Evolutionary conservation across 768 basidiomycete genomes (phyloP).

Genomic region (Hygrophorus pudorinus): DNA sequence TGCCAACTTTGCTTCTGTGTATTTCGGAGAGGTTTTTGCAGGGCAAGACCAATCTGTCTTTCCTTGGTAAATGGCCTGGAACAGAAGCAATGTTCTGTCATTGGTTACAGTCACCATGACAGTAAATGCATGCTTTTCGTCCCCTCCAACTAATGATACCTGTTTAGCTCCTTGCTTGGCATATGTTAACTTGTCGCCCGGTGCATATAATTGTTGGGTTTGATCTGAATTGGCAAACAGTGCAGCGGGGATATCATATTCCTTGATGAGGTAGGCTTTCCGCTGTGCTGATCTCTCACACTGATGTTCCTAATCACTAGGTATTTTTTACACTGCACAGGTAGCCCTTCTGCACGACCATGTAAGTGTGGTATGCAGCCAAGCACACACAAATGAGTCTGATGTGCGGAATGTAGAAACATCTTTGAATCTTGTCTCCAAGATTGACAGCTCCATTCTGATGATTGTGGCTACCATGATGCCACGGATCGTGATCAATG

Average conservation of each 20-base stretch:
- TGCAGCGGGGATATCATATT: slow-evolving; percentile 11
- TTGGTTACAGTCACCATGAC: slow-evolving; percentile 21
- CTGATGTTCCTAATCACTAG: background rate
- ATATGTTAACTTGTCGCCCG: too few species aligned
- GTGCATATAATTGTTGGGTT: slow-evolving; percentile 20
- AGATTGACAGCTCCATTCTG: too few species aligned
- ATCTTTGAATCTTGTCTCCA: too few species aligned
- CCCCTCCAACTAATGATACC: slow-evolving; percentile 21
- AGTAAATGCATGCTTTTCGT: slow-evolving; percentile 34
- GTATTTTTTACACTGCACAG: too few species aligned
- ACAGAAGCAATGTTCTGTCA: slow-evolving; percentile 22
- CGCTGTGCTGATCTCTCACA: background rate
- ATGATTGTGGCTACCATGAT: too few species aligned
- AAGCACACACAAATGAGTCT: too few species aligned
- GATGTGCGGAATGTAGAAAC: background rate
- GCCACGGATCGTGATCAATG: too few species aligned
- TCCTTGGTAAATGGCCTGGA: slow-evolving; percentile 29
- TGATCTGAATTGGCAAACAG: slow-evolving; percentile 28
- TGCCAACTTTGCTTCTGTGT: slow-evolving; percentile 13
- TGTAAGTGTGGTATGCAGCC: too few species aligned
- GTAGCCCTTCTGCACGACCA: too few species aligned
- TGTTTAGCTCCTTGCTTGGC: slow-evolving; percentile 22
- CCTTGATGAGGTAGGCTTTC: background rate
- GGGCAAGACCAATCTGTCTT: slow-evolving; percentile 18
- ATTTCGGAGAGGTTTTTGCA: slow-evolving; percentile 1